Percentiles rank a stretch among this genome's conserved stretches.
Conservation (phyloP, 164 flowering plant genomes). For the Tinospora cordifolia region DNA sequence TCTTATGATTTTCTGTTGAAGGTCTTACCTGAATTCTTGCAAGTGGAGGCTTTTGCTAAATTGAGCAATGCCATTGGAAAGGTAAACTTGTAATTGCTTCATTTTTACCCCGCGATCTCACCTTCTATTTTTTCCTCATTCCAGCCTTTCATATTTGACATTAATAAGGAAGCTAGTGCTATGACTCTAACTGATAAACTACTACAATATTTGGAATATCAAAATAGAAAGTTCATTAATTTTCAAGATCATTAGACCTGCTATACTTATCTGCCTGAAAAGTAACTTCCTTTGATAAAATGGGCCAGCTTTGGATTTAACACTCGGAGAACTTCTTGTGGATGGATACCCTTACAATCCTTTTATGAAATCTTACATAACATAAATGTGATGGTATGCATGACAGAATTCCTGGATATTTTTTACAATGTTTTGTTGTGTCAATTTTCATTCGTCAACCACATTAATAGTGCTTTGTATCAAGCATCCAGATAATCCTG, state of each 20-base stretch:
- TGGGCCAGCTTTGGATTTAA: neutral
- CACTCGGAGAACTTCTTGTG: neutral
- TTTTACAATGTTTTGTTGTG: too few species aligned
- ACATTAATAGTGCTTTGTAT: too few species aligned
- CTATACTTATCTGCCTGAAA: neutral
- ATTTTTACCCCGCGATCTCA: neutral
- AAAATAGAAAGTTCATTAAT: neutral
- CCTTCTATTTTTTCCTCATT: neutral
- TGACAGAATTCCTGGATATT: too few species aligned
- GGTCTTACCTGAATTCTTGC: conserved; percentile 90
- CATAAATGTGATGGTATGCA: too few species aligned
- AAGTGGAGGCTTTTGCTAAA: conserved; percentile 94
- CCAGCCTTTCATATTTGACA: neutral
- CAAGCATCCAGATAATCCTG: too few species aligned
- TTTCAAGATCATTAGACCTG: neutral
- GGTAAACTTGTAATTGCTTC: conserved; percentile 35
- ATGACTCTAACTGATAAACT: neutral
- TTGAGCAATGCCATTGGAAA: conserved; percentile 87
- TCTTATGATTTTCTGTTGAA: conserved; percentile 23
- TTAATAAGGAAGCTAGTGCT: neutral
- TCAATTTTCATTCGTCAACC: too few species aligned
- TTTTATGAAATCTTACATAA: too few species aligned
- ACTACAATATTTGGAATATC: neutral
- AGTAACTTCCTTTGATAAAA: neutral
- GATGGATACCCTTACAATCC: too few species aligned